Evolutionary conservation across 805 yeast species (phyloP).

Genomic region (Saccharomycopsis oosterbeekiorum): DNA sequence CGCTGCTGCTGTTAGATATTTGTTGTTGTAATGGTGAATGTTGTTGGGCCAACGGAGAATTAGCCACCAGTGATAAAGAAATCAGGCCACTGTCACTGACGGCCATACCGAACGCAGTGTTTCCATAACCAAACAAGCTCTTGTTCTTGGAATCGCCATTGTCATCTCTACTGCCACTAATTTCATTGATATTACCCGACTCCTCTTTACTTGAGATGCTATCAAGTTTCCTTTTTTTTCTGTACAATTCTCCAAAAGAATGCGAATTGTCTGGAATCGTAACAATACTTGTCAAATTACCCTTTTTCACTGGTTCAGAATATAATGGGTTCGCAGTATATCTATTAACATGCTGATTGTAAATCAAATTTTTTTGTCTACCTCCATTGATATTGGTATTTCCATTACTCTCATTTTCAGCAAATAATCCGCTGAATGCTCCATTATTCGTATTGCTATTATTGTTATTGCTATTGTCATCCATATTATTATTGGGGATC

Average conservation of each 20-base stretch:
- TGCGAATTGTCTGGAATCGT: conserved; percentile 18
- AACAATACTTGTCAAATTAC: conserved; percentile 14
- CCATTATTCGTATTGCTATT: neutral
- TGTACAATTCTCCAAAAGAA: conserved; percentile 15
- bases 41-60: neutral
- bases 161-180: neutral
- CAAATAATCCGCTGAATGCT: neutral
- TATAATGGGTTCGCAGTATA: conserved; percentile 15
- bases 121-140: conserved; percentile 3
- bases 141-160: neutral
- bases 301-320: conserved; percentile 17
- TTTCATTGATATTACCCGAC: conserved; percentile 1
- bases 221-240: conserved; percentile 16
- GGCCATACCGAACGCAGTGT: neutral
- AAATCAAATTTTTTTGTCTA: neutral
- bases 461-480: neutral
- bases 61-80: conserved; percentile 2
- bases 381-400: neutral
- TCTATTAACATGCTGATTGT: conserved; percentile 14
- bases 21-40: neutral
- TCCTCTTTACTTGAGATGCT: conserved; percentile 7
- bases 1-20: neutral
- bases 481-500: neutral
- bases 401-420: neutral
- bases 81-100: conserved; percentile 2